Evolutionary conservation across 2,329 filamentous ascomycete species (phyloP), one percentile per base, ranked within the genome.

Genomic region (Fusarium sp.): DNA sequence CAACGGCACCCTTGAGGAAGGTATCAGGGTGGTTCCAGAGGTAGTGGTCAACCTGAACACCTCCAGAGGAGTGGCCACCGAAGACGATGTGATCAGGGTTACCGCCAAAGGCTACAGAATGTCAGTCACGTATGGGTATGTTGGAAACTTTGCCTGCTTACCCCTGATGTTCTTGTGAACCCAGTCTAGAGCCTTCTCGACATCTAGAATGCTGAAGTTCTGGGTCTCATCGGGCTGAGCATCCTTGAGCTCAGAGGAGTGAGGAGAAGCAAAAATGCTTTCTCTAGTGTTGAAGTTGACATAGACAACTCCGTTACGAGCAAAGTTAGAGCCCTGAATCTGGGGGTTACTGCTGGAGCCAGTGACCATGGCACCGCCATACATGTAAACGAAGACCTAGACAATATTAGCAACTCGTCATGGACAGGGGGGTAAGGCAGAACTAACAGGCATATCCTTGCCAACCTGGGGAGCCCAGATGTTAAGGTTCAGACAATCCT

Each of bases 51-150:
- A 80, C 79, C 18, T 79, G 77, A 10, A 79, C 78, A 30, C 67
- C 65, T 7, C 79, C 79, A 0, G 79, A 81, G 0, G 78, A 79
- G 67, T 81, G 77, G 2, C 81, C 81, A 46, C 82, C 82, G 7
- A 83, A 76, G n/a, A 83, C 80, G 4, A 83, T 78, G 52, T 81
- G 81, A 36, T 82, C 75, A 5, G 81, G 80, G 62, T 83, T 78
- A 26, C 81, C 81, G 3, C 81, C 81, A 56, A 83, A 83, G 34
- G 79, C 82, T 61, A 69, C 1, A 16, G 8, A 10, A 28, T 2
- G 36, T 71, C 40, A 71, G 65, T 18, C 4, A 34, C 8, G 31
- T 18, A 33, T 11, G 2, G 28, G 13, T n/a, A 18, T 8, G n/a
- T 13, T 3, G 9, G 8, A 13, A 16, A 18, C 8, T 2, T 3